A percentile compares a stretch with the other conserved stretches of the same genome.
These are phyloP conservation scores for Penicillium concentricum DNA, from an alignment of 2,329 filamentous ascomycete genomes.

Conservation along the genomic window DNA sequence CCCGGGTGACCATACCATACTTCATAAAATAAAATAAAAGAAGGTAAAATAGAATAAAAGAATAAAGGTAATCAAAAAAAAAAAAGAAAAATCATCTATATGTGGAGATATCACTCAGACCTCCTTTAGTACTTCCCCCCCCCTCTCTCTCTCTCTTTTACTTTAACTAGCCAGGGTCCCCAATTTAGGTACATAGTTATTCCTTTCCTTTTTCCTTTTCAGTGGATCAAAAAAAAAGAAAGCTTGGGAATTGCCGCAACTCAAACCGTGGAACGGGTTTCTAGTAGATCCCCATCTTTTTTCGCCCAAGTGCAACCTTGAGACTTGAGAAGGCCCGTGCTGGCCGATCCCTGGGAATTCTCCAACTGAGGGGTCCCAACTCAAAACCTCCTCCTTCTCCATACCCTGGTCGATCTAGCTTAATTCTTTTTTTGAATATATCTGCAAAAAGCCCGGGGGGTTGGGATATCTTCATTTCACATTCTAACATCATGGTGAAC, in stretches of 20 bases:
- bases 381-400: conserved; percentile 26
- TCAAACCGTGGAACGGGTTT: conserved; percentile 24
- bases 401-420: conserved; percentile 32
- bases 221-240: conserved; percentile 12
- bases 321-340: conserved; percentile 23
- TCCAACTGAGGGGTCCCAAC: conserved; percentile 22
- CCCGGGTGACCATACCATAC: conserved; percentile 9
- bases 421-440: conserved; percentile 19
- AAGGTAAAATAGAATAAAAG: background rate
- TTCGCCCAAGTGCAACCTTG: conserved; percentile 24
- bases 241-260: conserved; percentile 32
- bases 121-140: background rate
- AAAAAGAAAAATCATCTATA: background rate
- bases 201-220: conserved; percentile 5
- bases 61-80: background rate
- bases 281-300: conserved; percentile 24
- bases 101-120: conserved; percentile 7
- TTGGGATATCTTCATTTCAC: conserved; percentile 4
- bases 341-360: conserved; percentile 21
- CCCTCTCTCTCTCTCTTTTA: background rate
- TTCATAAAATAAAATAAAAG: no score
- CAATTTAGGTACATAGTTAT: conserved; percentile 2
- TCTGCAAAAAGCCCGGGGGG: conserved; percentile 1
- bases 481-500: conserved; percentile 39
- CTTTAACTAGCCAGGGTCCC: background rate